phyloP scores from a whole-genome alignment of 495 filamentous ascomycete genomes.

The Trichoderma parareesei region DNA sequence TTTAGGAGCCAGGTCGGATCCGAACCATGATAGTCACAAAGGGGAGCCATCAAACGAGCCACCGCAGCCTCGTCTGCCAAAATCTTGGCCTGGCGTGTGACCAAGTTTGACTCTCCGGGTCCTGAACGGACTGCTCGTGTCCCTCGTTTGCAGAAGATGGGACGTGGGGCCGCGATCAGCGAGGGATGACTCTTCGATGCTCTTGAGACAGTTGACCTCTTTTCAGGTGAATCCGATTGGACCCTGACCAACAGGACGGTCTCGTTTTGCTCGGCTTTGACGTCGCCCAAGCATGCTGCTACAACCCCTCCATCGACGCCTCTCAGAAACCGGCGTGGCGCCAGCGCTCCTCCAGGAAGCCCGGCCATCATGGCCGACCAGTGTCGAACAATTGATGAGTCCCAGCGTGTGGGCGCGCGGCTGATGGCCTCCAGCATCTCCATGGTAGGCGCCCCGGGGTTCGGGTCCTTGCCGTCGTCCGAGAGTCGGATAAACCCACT shows the following conservation, averaged over 20 bases:
- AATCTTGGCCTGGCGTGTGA: slow-evolving; percentile 4
- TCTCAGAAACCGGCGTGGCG: slow-evolving; percentile 8
- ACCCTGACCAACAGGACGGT: not conserved
- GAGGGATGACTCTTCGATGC: not conserved
- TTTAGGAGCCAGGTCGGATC: slow-evolving; percentile 1
- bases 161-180: not conserved
- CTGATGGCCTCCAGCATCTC: not conserved
- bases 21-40: not conserved
- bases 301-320: not conserved
- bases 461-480: slow-evolving; percentile 8
- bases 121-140: not conserved
- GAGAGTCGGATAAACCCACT: slow-evolving; percentile 8
- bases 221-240: not conserved
- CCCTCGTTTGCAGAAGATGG: not conserved
- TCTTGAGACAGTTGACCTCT: not conserved
- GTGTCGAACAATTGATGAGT: too few species aligned
- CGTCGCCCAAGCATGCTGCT: not conserved
- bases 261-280: not conserved
- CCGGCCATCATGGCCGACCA: not conserved
- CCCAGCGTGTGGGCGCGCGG: not conserved
- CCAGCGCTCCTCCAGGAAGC: not conserved
- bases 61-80: not conserved
- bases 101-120: not conserved
- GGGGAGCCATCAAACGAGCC: not conserved
- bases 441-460: not conserved